A percentile compares a stretch with the other conserved stretches of the same genome.
These are phyloP conservation scores for Coemansia sp. DNA, from an alignment of 192 early-diverging fungal species.

Conservation along the genomic window DNA sequence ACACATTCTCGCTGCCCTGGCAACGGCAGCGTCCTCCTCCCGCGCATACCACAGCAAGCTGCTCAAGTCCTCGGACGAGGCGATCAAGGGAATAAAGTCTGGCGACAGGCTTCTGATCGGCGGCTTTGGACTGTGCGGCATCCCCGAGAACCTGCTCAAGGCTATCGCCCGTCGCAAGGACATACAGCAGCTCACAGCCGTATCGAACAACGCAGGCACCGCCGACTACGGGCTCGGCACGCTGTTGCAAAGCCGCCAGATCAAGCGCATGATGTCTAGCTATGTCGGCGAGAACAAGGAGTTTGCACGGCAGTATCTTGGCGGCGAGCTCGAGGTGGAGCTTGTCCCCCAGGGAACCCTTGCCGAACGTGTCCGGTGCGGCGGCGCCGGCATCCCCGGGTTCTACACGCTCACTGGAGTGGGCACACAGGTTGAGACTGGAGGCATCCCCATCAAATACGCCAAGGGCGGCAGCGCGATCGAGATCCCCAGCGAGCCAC, in stretches of 20 bases:
- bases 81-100: conserved; percentile 61
- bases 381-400: conserved; percentile 75
- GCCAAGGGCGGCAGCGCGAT: conserved; percentile 43
- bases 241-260: conserved; percentile 65
- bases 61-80: conserved; percentile 58
- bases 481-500: conserved; percentile 59
- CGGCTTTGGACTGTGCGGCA: conserved; percentile 75
- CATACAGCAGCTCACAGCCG: conserved; percentile 68
- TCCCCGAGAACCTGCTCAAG: conserved; percentile 73
- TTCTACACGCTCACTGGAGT: conserved; percentile 71
- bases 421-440: conserved; percentile 68
- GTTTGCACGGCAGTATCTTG: conserved; percentile 76
- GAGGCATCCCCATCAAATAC: conserved; percentile 76
- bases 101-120: conserved; percentile 66
- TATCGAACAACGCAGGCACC: conserved; percentile 78
- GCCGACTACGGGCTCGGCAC: conserved; percentile 70
- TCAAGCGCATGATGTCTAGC: conserved; percentile 76
- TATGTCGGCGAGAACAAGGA: conserved; percentile 83
- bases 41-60: conserved; percentile 58
- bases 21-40: conserved; percentile 17
- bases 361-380: conserved; percentile 73
- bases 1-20: conserved; percentile 20
- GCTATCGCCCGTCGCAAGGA: conserved; percentile 61
- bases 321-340: conserved; percentile 79
- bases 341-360: conserved; percentile 75